A percentile compares a stretch with the other conserved stretches of the same genome.
Evolutionary conservation across 2,329 filamentous ascomycete species (phyloP).

Genomic region (Macroventuria anomochaeta): DNA sequence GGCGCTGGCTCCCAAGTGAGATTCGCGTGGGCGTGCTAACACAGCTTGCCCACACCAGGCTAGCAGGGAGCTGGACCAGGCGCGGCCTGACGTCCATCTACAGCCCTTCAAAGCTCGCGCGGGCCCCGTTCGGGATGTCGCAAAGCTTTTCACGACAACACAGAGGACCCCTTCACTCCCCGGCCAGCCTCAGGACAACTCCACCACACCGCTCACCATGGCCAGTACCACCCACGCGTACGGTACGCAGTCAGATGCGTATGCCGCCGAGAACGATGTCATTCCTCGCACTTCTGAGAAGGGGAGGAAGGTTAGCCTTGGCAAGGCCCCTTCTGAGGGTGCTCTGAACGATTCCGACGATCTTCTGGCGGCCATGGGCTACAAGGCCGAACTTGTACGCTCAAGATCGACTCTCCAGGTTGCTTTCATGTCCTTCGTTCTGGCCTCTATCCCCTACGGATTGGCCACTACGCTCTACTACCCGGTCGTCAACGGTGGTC

Average conservation of each 20-base stretch:
- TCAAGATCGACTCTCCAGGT: conserved; percentile 72
- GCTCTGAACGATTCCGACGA: conserved; percentile 62
- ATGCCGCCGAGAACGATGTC: conserved; percentile 41
- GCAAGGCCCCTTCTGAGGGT: conserved; percentile 34
- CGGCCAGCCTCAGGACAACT: conserved; percentile 20
- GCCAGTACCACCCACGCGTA: conserved; percentile 31
- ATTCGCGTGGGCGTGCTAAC: conserved; percentile 28
- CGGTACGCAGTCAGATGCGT: conserved; percentile 45
- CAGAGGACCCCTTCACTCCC: conserved; percentile 13
- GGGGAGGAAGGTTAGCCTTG: conserved; percentile 35
- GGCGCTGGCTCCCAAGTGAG: conserved; percentile 23
- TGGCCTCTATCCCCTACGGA: conserved; percentile 77
- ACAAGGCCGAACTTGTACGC: conserved; percentile 69
- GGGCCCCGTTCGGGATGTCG: conserved; percentile 22
- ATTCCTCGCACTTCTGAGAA: conserved; percentile 30
- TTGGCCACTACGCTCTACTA: conserved; percentile 73
- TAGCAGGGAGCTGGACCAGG: conserved; percentile 32
- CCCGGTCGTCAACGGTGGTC: conserved; percentile 70
- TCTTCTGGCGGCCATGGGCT: conserved; percentile 68
- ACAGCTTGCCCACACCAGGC: conserved; percentile 26
- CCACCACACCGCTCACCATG: conserved; percentile 24
- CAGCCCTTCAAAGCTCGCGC: conserved; percentile 38
- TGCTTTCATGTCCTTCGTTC: conserved; percentile 78
- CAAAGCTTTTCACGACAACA: conserved; percentile 30
- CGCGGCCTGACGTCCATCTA: conserved; percentile 35